A percentile compares a stretch with the other conserved stretches of the same genome.
Evolutionary conservation across 2,329 filamentous ascomycete genomes (phyloP).

Genomic region (Helotiales sp.): DNA sequence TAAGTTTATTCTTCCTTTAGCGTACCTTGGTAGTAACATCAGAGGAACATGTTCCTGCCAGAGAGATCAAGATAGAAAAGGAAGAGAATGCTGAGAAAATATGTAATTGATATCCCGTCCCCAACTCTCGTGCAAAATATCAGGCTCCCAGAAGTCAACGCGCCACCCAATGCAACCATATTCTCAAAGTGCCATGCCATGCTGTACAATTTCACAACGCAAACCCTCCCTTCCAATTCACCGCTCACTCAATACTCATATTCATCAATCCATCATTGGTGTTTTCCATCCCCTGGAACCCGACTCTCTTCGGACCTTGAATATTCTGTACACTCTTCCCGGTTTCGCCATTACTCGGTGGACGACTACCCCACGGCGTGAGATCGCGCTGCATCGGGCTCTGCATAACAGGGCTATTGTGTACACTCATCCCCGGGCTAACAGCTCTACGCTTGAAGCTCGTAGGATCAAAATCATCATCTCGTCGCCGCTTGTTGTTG

Average conservation of each 20-base stretch:
- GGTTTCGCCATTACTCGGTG: conserved; percentile 55
- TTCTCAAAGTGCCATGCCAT: too few species aligned
- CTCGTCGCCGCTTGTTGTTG: conserved; percentile 79
- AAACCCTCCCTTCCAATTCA: too few species aligned
- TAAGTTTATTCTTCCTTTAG: neutral
- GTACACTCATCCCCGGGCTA: conserved; percentile 85
- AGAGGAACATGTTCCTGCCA: too few species aligned
- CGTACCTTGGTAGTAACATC: too few species aligned
- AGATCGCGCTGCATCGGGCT: conserved; percentile 75
- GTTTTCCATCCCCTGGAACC: conserved; percentile 90
- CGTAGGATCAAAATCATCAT: conserved; percentile 86
- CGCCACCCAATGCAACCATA: too few species aligned
- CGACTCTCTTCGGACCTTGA: conserved; percentile 58
- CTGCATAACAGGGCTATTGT: conserved; percentile 86
- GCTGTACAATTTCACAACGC: too few species aligned
- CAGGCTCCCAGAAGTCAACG: too few species aligned
- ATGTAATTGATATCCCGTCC: too few species aligned
- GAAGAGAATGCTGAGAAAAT: too few species aligned
- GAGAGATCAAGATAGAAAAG: neutral
- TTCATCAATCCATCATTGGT: conserved; percentile 96
- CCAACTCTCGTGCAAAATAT: too few species aligned
- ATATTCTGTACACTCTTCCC: conserved; percentile 50
- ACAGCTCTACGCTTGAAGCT: conserved; percentile 91
- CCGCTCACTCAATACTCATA: conserved; percentile 82
- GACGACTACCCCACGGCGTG: conserved; percentile 70